Evolutionary conservation across 768 basidiomycete genomes (phyloP), one percentile per base, ranked within the genome.

Genomic region (Auricularia heimuer): DNA sequence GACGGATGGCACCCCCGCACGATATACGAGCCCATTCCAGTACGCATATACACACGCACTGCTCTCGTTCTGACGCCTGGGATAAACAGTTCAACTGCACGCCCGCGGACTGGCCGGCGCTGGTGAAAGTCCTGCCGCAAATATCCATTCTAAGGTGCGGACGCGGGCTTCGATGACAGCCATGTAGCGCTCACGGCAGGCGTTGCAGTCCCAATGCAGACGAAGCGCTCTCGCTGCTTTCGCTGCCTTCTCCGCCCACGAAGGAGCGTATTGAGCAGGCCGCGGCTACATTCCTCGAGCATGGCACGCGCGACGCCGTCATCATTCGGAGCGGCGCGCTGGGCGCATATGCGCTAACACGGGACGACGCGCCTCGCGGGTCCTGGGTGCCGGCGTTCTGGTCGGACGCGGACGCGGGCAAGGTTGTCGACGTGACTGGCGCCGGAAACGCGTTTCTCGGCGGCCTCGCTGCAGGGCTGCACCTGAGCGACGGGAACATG

Each of bases 371-470:
- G 29, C 29, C 29, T 29, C 29, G 29, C 29, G 79, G 79, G 34
- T 70, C 69, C 62, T 95, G 93, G 93, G 74, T 92, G 29, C 82
- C 83, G 8, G 89, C 93, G 12, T 94, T 82, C 71, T 93, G 90
- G 88, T 76, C 76, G 4, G 71, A 74, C n/a, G 62, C 73, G 76
- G 81, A 37, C 66, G 68, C 70, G 34, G 74, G 75, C 24, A 83
- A 80, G 64, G 78, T 95, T 16, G 82, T 88, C 2, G 92, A 95
- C 73, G 91, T 93, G 33, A 95, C 92, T 68, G 93, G 94, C 54
- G 93, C 92, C n/a, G 94, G 94, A 16, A 96, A 96, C 73, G 82
- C 85, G 66, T 96, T 95, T 74, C 79, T 95, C 29, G 92, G 92
- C 14, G 92, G 92, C 4, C 79, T 94, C 14, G 85, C 85, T 11